Percentiles rank a stretch among this genome's conserved stretches.
phyloP scores from a whole-genome alignment of 345 rosid genomes.

The Gossypium thurberi region DNA sequence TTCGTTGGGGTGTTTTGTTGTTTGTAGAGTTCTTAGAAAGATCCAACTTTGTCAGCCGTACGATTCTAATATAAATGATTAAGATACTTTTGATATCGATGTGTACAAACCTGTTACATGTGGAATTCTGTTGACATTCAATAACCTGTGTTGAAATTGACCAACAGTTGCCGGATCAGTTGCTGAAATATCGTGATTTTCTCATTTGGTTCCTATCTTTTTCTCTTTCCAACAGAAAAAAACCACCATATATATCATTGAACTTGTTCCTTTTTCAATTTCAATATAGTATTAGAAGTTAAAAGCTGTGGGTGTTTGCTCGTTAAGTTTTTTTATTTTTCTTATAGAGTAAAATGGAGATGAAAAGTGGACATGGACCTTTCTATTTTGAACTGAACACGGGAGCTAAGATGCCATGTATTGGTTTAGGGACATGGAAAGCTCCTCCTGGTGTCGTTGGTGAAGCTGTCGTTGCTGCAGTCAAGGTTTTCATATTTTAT shows the following conservation, averaged over 20 bases:
- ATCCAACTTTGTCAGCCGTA: not conserved
- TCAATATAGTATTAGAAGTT: not conserved
- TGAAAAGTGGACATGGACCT: conserved; percentile 16
- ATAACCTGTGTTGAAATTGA: not conserved
- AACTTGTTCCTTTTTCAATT: not conserved
- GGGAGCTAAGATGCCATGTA: conserved; percentile 39
- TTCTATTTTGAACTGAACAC: conserved; percentile 40
- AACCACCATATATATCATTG: not conserved
- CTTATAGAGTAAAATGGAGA: conserved; percentile 21
- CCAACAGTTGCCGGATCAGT: not conserved
- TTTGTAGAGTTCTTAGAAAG: not conserved
- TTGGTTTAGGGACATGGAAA: conserved; percentile 53
- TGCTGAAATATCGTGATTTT: not conserved
- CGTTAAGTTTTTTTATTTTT: not conserved
- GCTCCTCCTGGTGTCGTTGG: conserved; percentile 40
- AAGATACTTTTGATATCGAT: not conserved
- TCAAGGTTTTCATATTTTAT: conserved; percentile 26
- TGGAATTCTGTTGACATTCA: not conserved
- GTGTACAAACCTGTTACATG: not conserved
- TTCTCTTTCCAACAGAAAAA: not conserved
- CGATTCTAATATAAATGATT: not conserved
- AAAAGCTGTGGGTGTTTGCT: not conserved
- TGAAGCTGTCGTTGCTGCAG: conserved; percentile 33
- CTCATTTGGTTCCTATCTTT: not conserved
- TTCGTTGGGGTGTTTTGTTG: not conserved